These are phyloP conservation scores for Allodekkera sacchari DNA, from an alignment of 805 yeast species.

Conservation along the genomic window DNA sequence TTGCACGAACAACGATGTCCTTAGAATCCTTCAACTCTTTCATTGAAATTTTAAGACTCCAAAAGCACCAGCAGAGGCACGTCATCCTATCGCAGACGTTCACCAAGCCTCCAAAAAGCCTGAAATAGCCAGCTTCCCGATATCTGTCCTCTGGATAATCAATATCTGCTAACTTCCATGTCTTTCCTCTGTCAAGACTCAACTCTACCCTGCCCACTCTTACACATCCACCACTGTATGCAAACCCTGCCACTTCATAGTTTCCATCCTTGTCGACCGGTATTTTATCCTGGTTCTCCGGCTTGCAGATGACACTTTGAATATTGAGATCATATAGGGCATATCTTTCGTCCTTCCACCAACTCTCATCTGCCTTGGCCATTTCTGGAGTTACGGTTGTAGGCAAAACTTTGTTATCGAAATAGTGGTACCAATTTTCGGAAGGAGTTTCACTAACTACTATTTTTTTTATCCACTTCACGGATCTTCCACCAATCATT, in stretches of 20 bases:
- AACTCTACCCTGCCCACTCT: constrained; percentile 27
- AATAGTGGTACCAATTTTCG: constrained; percentile 28
- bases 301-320: constrained; percentile 26
- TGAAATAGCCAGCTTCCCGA: constrained; percentile 23
- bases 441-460: constrained; percentile 25
- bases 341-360: constrained; percentile 33
- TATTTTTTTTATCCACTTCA: constrained; percentile 26
- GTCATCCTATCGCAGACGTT: constrained; percentile 27
- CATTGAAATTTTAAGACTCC: constrained; percentile 20
- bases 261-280: constrained; percentile 7
- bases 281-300: constrained; percentile 21
- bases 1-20: constrained; percentile 26
- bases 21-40: constrained; percentile 14
- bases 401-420: constrained; percentile 29
- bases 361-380: constrained; percentile 21
- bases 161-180: constrained; percentile 23
- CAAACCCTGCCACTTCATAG: constrained; percentile 25
- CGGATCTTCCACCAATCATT: constrained; percentile 32
- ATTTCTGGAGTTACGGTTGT: constrained; percentile 28
- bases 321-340: constrained; percentile 26
- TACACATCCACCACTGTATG: constrained; percentile 30
- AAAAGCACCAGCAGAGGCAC: constrained; percentile 28
- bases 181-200: constrained; percentile 24
- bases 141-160: constrained; percentile 27
- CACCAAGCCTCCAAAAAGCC: constrained; percentile 25